These are phyloP conservation scores for Russula ochroleuca DNA, from an alignment of 768 basidiomycete species.

Conservation along the genomic window DNA sequence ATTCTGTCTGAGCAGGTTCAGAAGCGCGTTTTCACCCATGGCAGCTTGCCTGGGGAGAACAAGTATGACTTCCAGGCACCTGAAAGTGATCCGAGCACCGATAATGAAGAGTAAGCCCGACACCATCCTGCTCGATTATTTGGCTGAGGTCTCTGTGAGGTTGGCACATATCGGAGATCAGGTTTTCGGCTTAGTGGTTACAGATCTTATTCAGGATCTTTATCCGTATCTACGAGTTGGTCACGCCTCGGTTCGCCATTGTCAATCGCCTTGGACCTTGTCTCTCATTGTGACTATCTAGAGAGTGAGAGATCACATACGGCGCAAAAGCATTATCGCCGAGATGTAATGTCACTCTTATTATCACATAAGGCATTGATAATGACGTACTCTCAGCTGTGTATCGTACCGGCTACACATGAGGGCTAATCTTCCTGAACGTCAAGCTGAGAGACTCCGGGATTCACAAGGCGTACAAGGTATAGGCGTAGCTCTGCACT, in stretches of 20 bases:
- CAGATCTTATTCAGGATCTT: conserved; percentile 9
- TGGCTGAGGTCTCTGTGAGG: background rate
- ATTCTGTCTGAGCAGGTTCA: background rate
- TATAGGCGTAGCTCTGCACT: background rate
- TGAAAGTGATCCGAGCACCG: background rate
- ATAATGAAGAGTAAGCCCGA: conserved; percentile 7
- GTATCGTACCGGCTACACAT: conserved; percentile 9
- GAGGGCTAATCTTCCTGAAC: background rate
- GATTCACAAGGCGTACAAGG: conserved; percentile 4
- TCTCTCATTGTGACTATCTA: background rate
- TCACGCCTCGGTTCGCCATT: background rate
- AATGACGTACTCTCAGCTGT: background rate
- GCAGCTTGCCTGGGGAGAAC: background rate
- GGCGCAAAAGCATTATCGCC: background rate
- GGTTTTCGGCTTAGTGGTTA: conserved; percentile 5
- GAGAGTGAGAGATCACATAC: conserved; percentile 13
- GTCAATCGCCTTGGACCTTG: no score
- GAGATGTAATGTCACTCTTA: background rate
- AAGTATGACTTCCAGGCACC: conserved; percentile 5
- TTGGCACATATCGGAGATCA: conserved; percentile 15
- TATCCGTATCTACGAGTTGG: conserved; percentile 11
- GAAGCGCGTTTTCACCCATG: conserved; percentile 9
- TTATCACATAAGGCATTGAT: background rate
- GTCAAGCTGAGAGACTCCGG: background rate
- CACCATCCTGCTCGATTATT: background rate